phyloP scores from a whole-genome alignment of 2,329 filamentous ascomycete genomes.

The Paraphaeosphaeria sporulosa region DNA sequence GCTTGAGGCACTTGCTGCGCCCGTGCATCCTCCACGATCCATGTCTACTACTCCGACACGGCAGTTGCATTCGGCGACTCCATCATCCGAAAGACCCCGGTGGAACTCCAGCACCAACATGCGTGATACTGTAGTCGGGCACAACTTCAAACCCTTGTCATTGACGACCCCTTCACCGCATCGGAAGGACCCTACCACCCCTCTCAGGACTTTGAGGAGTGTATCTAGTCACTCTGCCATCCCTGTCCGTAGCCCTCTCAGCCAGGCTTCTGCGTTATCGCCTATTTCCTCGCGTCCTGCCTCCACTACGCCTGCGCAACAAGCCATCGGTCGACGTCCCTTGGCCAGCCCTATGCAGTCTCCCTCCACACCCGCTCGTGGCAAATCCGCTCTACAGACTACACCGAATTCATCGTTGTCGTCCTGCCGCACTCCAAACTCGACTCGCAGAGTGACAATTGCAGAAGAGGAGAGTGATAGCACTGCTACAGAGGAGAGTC shows the following conservation, averaged over 20 bases:
- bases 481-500: slow-evolving; percentile 38
- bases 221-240: slow-evolving; percentile 44
- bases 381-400: slow-evolving; percentile 27
- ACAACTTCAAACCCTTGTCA: slow-evolving; percentile 48
- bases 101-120: slow-evolving; percentile 51
- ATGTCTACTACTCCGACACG: slow-evolving; percentile 36
- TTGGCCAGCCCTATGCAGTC: slow-evolving; percentile 40
- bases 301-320: slow-evolving; percentile 42
- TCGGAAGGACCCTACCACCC: slow-evolving; percentile 27
- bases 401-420: slow-evolving; percentile 28
- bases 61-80: slow-evolving; percentile 31
- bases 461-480: slow-evolving; percentile 29
- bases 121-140: slow-evolving; percentile 48
- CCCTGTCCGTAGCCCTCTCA: slow-evolving; percentile 45
- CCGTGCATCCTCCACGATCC: slow-evolving; percentile 34
- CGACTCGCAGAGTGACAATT: slow-evolving; percentile 33
- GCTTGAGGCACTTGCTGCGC: slow-evolving; percentile 30
- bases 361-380: slow-evolving; percentile 40
- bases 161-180: slow-evolving; percentile 46
- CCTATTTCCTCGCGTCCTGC: slow-evolving; percentile 30
- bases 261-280: slow-evolving; percentile 36
- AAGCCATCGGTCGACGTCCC: slow-evolving; percentile 31
- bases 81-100: slow-evolving; percentile 46
- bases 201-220: slow-evolving; percentile 31
- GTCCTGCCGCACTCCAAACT: slow-evolving; percentile 30